A percentile compares a stretch with the other conserved stretches of the same genome.
These are phyloP conservation scores for Asterophora parasitica DNA, from an alignment of 768 basidiomycete species.

Conservation along the genomic window DNA sequence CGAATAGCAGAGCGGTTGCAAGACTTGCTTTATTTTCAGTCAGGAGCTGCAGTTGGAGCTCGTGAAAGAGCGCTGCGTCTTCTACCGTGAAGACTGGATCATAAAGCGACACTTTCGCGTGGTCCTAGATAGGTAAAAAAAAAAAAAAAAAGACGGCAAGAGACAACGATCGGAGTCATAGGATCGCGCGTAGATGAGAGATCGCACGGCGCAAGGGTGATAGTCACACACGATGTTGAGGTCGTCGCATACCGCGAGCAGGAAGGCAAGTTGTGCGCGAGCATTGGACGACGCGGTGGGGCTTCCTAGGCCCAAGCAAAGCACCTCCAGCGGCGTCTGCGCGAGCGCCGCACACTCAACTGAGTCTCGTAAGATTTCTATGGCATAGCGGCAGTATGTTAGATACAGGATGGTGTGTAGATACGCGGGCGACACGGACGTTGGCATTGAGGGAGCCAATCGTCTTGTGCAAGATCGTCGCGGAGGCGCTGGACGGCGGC, in stretches of 20 bases:
- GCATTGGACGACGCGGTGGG: slow-evolving; percentile 59
- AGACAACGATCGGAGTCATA: slow-evolving; percentile 5
- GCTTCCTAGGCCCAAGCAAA: slow-evolving; percentile 75
- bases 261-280: slow-evolving; percentile 64
- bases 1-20: background rate
- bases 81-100: slow-evolving; percentile 72
- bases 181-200: slow-evolving; percentile 1
- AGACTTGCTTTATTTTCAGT: slow-evolving; percentile 47
- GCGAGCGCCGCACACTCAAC: slow-evolving; percentile 20
- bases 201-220: slow-evolving; percentile 1
- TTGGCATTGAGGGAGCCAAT: slow-evolving; percentile 53
- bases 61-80: slow-evolving; percentile 49
- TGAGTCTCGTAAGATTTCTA: slow-evolving; percentile 34
- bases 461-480: slow-evolving; percentile 42
- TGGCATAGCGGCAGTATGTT: slow-evolving; percentile 6
- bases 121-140: slow-evolving; percentile 39
- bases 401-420: slow-evolving; percentile 4
- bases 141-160: slow-evolving; percentile 11
- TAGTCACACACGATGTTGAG: slow-evolving; percentile 55
- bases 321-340: slow-evolving; percentile 28
- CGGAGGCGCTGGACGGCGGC: slow-evolving; percentile 37
- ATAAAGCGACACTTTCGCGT: slow-evolving; percentile 46
- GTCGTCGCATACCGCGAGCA: slow-evolving; percentile 48
- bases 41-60: slow-evolving; percentile 34
- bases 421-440: slow-evolving; percentile 33